Evolutionary conservation across 73 alveolate species (phyloP).

Genomic region (Symbiodinium pilosum): DNA sequence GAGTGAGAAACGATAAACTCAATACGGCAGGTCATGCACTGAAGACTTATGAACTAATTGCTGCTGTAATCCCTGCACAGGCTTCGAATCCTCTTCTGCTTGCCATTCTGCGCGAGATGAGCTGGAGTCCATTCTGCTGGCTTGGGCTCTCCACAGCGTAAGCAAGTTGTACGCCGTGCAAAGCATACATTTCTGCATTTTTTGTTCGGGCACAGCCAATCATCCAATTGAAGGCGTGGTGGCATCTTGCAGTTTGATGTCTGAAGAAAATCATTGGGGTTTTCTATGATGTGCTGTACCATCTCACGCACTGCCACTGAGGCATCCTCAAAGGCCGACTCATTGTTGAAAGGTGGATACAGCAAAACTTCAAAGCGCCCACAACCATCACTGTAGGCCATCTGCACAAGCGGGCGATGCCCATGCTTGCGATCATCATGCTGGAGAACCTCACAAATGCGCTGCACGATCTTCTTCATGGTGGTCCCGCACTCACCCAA

Average conservation of each 20-base stretch:
- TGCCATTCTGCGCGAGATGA: conserved; percentile 15
- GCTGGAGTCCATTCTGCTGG: conserved; percentile 74
- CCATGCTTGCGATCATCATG: conserved; percentile 56
- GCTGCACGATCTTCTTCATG: conserved; percentile 31
- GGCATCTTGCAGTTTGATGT: conserved; percentile 31
- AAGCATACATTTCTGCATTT: conserved; percentile 44
- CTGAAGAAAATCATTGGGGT: background rate
- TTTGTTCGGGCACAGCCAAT: conserved; percentile 51
- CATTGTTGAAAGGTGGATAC: conserved; percentile 58
- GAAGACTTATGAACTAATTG: no score
- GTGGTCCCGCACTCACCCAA: conserved; percentile 29
- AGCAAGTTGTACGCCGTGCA: conserved; percentile 48
- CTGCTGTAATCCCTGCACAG: background rate
- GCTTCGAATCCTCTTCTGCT: conserved; percentile 5
- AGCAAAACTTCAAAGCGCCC: conserved; percentile 25
- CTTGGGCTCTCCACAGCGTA: conserved; percentile 26
- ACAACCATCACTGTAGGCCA: conserved; percentile 18
- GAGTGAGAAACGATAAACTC: background rate
- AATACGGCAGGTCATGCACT: background rate
- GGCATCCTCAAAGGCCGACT: conserved; percentile 22
- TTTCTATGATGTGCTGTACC: conserved; percentile 38
- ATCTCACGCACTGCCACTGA: conserved; percentile 18
- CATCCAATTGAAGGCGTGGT: conserved; percentile 63
- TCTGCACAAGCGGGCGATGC: conserved; percentile 66
- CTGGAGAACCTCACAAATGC: background rate